Base-by-base conservation (phyloP, 768 basidiomycete species). In the Rhizopogon vulgaris region DNA sequence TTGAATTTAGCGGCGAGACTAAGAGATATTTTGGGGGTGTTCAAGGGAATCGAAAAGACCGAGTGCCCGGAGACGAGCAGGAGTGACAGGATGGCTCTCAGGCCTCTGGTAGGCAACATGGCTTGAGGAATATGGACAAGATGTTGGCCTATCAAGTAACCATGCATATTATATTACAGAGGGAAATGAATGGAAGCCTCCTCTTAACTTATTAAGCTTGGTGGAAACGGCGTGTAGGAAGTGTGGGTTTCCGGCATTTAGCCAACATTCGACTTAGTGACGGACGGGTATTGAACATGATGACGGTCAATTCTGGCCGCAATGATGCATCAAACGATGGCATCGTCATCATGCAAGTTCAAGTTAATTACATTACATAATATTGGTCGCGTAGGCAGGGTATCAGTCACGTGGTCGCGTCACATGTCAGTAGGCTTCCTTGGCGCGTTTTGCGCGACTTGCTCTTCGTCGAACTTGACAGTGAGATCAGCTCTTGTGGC, bases 1-100 rank as follows among this genome's bases (percentile, higher is more conserved):
- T 25, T 49, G 9, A 49, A 47, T 46, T n/a, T 49, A 49, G 48
- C 28, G 41, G 15, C 41, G 8, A 49, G 41, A 28, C 41, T 38
- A 38, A 49, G 41, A 6, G 24, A 11, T 15, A 18, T 49, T 10
- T n/a, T 49, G 9, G 10, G 10, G 8, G 41, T 27, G 15, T 49
- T 15, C 14, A 46, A 22, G 3, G 45, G 30, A 32, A 3, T 34
- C 4, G 30, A 46, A 10, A 24, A 22, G 22, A 34, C 45, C 17
- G 30, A 32, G 4, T 18, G 34, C 22, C 30, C 45, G 5, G 15
- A 4, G 17, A 45, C 17, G 18, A 46, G 30, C 8, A 46, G 18
- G 32, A 46, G 12, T 4, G 45, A 15, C 45, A 41, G 48, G 14
- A 49, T 25, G 24, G 10, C 8, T 3, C 14, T 38, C 5, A 49